Evolutionary conservation across 2,329 filamentous ascomycete genomes (phyloP), one percentile per base, ranked within the genome.

Genomic region (Hortaea sp.): DNA sequence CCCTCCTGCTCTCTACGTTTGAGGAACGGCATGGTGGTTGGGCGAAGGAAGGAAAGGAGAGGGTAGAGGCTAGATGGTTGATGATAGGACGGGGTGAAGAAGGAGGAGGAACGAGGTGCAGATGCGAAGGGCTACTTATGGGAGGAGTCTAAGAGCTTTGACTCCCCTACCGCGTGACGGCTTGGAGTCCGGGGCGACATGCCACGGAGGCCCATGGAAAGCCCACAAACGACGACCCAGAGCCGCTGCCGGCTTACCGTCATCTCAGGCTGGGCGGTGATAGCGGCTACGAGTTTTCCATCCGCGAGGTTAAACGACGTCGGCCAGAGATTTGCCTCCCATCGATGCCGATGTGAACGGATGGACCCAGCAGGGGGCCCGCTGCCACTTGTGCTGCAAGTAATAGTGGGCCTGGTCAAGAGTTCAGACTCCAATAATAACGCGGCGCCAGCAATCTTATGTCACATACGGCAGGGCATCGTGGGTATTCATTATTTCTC

Each of bases 1-100:
- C 57, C 59, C 50, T 60, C 58, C 27, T 50, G 53, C 56, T 61
- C 58, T 31, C 54, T 56, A 41, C 59, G 56, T 52, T 63, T 63
- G 54, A 62, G 57, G 54, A 63, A 59, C 47, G 53, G 54, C 60
- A 63, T 63, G 29, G 12, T 37, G 7, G 42, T n/a, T 32, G n/a
- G 20, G 20, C 20, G 13, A 10, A n/a, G 29, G n/a, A 40, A 40
- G 35, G 38, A 20, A 7, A 32, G 35, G 28, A 45, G 35, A 27
- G 20, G 35, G 34, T 27, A 20, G 11, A 12, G 32, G 27, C 5
- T n/a, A 30, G 11, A 29, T 38, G 30, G 45, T 45, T 10, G 37
- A 39, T 10, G 31, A 37, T 5, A 43, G 6, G 30, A 39, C 32
- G 34, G 13, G 30, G 27, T 13, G 28, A 29, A 43, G 32, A 39